Evolutionary conservation across 129 eudicot genomes (phyloP), one percentile per base, ranked within the genome.

Genomic region (Escallonia rubra): DNA sequence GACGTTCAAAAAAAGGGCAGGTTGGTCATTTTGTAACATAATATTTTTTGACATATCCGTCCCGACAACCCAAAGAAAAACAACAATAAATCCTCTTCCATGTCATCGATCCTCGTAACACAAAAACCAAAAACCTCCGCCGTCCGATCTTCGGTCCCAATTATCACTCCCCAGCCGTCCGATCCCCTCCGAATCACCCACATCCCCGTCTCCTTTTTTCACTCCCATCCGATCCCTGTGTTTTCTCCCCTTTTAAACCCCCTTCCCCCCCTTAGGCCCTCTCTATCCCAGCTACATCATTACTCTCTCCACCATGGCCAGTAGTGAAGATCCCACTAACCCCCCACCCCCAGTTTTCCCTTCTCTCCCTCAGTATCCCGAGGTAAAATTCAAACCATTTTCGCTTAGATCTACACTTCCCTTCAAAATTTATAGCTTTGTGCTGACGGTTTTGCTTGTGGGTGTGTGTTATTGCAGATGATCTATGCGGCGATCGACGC

Each of bases 401-500:
- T 48, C 3, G 9, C 40, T n/a, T 9, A 2, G 5, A 40, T 12
- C 54, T 9, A 10, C 53, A 62, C 43, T 72, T 42, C 12, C 5
- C 8, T 4, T 8, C 14, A 10, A 41, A 41, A 42, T 58, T 57
- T 49, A 10, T 6, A 7, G 14, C 38, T 51, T 8, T 8, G 34
- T 39, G 4, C 5, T 43, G 15, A 10, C 15, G 4, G 4, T 10
- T 43, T 10, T 10, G 34, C 44, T 49, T 45, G 16, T 39, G 34
- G 34, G 34, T 5, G 4, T 9, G 4, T n/a, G 2, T 46, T 47
- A 40, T 39, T 70, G 50, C 79, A 90, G 97, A 61, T 87, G 72
- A 90, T 90, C 53, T 11, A 78, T 41, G 76, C 70, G 10, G 97
- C 95, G 51, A 78, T 86, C 15, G 88, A 82, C n/a, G 83, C 77